Evolutionary conservation across 768 basidiomycete genomes (phyloP).

Genomic region (Xerocomus potaroensis): DNA sequence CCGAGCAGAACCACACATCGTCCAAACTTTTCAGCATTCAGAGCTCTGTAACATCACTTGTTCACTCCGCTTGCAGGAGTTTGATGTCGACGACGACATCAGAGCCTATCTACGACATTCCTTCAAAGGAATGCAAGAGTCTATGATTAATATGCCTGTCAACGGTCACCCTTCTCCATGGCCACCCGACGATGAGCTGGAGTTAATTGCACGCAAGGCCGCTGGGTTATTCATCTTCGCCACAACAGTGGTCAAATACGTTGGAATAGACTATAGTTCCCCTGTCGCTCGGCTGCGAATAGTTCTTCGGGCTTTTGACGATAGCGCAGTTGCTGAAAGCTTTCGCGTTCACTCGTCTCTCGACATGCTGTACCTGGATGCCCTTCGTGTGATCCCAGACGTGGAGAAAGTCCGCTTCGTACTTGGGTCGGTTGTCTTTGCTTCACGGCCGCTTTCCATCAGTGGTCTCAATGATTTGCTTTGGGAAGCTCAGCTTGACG

Average conservation of each 20-base stretch:
- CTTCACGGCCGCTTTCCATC: slow-evolving; percentile 11
- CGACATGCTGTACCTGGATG: slow-evolving; percentile 15
- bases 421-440: slow-evolving; percentile 13
- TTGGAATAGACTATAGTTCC: slow-evolving; percentile 9
- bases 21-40: slow-evolving; percentile 17
- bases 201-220: slow-evolving; percentile 15
- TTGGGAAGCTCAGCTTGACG: slow-evolving; percentile 4
- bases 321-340: slow-evolving; percentile 1
- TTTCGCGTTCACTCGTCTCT: slow-evolving; percentile 10
- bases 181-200: slow-evolving; percentile 22
- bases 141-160: neutral
- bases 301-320: slow-evolving; percentile 9
- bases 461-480: slow-evolving; percentile 12
- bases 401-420: slow-evolving; percentile 6
- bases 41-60: slow-evolving; percentile 7
- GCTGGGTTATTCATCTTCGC: slow-evolving; percentile 28
- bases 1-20: slow-evolving; percentile 16
- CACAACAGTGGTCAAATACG: slow-evolving; percentile 25
- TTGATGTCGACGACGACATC: slow-evolving; percentile 23
- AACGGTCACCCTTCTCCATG: slow-evolving; percentile 5
- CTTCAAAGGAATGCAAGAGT: slow-evolving; percentile 13
- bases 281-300: slow-evolving; percentile 8
- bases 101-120: slow-evolving; percentile 19
- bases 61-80: slow-evolving; percentile 15
- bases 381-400: slow-evolving; percentile 8